Evolutionary conservation across 148 eudicot genomes (phyloP).

Genomic region (Rhododendron molle): DNA sequence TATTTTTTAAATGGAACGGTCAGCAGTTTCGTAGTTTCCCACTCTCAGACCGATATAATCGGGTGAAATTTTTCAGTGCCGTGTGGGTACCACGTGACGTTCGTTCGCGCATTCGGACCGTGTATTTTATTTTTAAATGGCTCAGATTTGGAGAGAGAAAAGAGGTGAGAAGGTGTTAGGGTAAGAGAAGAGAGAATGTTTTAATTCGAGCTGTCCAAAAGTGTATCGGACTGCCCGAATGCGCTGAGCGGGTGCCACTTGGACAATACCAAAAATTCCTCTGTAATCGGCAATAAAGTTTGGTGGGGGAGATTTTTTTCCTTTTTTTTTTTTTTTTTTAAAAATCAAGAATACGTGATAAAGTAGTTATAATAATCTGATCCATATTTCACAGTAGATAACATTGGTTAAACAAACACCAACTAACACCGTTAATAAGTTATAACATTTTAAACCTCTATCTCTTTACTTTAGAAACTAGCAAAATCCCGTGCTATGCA

Average conservation of each 20-base stretch:
- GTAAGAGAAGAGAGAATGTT: no score
- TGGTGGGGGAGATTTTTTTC: neutral
- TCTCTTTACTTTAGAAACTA: neutral
- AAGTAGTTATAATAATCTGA: neutral
- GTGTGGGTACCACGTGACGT: no score
- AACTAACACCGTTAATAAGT: constrained; percentile 16
- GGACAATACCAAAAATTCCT: no score
- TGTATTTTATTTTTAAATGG: no score
- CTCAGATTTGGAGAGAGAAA: no score
- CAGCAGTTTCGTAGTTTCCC: neutral
- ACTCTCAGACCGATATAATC: neutral
- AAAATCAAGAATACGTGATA: neutral
- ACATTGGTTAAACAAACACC: constrained; percentile 31
- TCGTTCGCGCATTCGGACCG: no score
- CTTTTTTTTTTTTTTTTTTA: neutral
- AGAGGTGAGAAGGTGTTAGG: no score
- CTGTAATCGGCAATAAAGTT: neutral
- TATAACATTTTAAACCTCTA: no score
- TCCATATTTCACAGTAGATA: constrained; percentile 21
- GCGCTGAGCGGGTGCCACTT: no score
- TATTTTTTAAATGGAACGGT: neutral
- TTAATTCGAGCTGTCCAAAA: no score
- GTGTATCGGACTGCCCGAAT: no score
- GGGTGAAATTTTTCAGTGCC: no score
- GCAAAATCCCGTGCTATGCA: neutral